A percentile compares a stretch with the other conserved stretches of the same genome.
These are phyloP conservation scores for Eimeria nieschulzi DNA, from an alignment of 169 alveolate species.

Conservation along the genomic window DNA sequence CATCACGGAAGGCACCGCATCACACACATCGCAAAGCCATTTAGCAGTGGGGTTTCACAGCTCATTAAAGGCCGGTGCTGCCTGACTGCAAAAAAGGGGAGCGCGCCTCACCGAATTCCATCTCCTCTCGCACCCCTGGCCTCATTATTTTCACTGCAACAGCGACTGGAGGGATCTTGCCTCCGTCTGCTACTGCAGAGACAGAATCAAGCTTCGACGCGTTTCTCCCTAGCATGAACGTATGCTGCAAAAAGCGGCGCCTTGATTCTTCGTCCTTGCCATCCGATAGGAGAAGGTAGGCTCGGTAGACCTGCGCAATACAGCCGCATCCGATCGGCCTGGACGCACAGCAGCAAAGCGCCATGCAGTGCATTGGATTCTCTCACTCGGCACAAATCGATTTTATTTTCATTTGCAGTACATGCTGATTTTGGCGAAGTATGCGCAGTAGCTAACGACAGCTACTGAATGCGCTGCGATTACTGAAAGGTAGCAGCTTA, in stretches of 20 bases:
- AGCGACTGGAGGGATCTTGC: slow-evolving; percentile 59
- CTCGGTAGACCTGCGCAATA: slow-evolving; percentile 73
- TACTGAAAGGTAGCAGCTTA: slow-evolving; percentile 9
- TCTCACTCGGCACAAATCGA: too few species aligned
- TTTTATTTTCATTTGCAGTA: too few species aligned
- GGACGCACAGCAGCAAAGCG: not conserved
- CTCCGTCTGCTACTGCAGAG: slow-evolving; percentile 7
- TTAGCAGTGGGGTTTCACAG: not conserved
- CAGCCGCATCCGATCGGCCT: slow-evolving; percentile 75
- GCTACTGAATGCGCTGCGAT: too few species aligned
- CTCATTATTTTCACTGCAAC: slow-evolving; percentile 67
- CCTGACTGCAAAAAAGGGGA: not conserved
- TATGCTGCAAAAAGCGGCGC: slow-evolving; percentile 35
- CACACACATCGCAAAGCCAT: not conserved
- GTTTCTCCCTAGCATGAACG: slow-evolving; percentile 59
- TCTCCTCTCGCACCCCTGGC: slow-evolving; percentile 67
- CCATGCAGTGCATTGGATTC: too few species aligned
- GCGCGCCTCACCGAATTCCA: slow-evolving; percentile 70
- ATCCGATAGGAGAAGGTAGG: slow-evolving; percentile 35
- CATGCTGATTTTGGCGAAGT: too few species aligned
- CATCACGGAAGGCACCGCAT: slow-evolving; percentile 15
- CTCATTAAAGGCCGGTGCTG: not conserved
- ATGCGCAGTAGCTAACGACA: too few species aligned
- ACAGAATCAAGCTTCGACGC: not conserved
- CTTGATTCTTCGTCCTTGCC: slow-evolving; percentile 24